A percentile compares a stretch with the other conserved stretches of the same genome.
These are phyloP conservation scores for Sugiyamaella japonica DNA, from an alignment of 1,139 yeast genomes.

Conservation along the genomic window DNA sequence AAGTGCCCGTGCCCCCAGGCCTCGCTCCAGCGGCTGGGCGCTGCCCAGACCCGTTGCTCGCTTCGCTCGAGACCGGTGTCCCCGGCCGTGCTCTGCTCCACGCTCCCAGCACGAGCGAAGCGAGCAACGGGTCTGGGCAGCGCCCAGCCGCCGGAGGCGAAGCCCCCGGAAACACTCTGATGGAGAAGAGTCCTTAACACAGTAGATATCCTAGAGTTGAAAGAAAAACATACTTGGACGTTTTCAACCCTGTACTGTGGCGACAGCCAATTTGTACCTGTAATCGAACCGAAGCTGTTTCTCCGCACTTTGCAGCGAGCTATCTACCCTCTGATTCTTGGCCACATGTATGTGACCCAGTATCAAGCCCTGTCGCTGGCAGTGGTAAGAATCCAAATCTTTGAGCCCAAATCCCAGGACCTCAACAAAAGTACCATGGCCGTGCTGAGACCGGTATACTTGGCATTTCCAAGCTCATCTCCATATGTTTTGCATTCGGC, in stretches of 20 bases:
- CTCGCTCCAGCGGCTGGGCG: too few relatives aligned
- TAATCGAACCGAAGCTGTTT: conserved; percentile 46
- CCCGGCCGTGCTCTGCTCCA: too few relatives aligned
- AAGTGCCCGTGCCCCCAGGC: conserved; percentile 6
- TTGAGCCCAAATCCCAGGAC: conserved; percentile 46
- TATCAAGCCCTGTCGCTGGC: conserved; percentile 64
- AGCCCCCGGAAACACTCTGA: too few relatives aligned
- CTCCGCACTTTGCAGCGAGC: conserved; percentile 50
- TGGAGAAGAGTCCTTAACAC: background rate
- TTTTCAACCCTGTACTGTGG: conserved; percentile 50
- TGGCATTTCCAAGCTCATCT: conserved; percentile 67
- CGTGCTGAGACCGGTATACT: conserved; percentile 60
- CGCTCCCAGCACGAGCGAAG: too few relatives aligned
- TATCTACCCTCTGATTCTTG: conserved; percentile 43
- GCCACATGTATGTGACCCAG: conserved; percentile 62
- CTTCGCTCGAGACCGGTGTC: too few relatives aligned
- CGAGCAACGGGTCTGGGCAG: too few relatives aligned
- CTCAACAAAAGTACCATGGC: conserved; percentile 41
- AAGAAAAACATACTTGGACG: conserved; percentile 56
- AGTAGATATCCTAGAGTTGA: conserved; percentile 54
- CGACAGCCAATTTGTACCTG: conserved; percentile 40
- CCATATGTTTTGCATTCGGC: conserved; percentile 65
- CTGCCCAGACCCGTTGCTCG: too few relatives aligned
- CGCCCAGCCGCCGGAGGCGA: too few relatives aligned
- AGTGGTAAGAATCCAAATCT: conserved; percentile 65